Conservation (phyloP, 805 yeast species). For the Torulaspora franciscae region DNA sequence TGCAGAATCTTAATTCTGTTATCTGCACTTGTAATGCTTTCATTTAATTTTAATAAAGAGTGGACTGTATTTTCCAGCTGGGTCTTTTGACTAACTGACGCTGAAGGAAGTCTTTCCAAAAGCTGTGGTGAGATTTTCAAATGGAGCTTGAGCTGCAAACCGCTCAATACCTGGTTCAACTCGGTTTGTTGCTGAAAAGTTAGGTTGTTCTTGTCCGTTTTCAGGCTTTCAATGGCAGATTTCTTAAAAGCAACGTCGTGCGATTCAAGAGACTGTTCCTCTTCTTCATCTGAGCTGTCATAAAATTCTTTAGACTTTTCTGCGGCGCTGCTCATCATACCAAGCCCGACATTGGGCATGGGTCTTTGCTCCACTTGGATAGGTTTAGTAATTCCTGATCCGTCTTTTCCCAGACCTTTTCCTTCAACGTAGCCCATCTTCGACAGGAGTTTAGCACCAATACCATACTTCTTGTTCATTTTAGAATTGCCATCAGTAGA, state of each 20-base stretch:
- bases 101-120: background rate
- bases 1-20: conserved; percentile 7
- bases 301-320: conserved; percentile 14
- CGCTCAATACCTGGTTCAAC: conserved; percentile 3
- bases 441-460: conserved; percentile 73
- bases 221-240: conserved; percentile 3
- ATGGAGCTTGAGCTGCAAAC: conserved; percentile 1
- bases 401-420: conserved; percentile 70
- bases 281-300: conserved; percentile 17
- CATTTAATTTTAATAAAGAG: conserved; percentile 1
- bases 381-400: conserved; percentile 76
- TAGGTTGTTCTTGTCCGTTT: background rate
- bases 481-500: background rate
- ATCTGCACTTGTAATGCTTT: conserved; percentile 2
- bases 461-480: conserved; percentile 52
- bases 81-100: background rate
- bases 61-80: conserved; percentile 2
- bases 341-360: conserved; percentile 62
- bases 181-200: background rate
- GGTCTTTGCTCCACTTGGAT: conserved; percentile 65
- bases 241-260: conserved; percentile 13
- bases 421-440: conserved; percentile 89
- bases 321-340: conserved; percentile 43
- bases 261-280: background rate
- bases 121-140: conserved; percentile 4